Conservation (phyloP, 1,139 yeast species). For the Pichiaceae sp. region DNA sequence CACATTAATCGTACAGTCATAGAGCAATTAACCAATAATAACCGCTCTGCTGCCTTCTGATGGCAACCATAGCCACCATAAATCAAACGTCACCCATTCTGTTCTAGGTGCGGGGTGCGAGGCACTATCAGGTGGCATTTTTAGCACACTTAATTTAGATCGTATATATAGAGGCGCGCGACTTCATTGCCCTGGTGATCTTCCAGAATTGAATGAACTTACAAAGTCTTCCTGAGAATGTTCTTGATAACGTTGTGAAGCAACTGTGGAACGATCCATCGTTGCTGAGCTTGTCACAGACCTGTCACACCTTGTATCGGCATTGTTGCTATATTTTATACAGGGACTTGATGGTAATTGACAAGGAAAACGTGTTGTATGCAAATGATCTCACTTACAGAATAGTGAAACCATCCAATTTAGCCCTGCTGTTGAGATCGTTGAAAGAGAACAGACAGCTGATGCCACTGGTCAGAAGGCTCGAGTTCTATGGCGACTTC, state of each 20-base stretch:
- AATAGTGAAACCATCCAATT: neutral
- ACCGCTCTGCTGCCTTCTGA: too few relatives aligned
- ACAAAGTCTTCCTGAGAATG: neutral
- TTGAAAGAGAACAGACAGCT: neutral
- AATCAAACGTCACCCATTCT: too few relatives aligned
- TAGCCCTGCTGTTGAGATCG: conserved; percentile 1
- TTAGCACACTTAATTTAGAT: too few relatives aligned
- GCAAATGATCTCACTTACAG: neutral
- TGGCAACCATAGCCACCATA: too few relatives aligned
- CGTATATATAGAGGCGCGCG: too few relatives aligned
- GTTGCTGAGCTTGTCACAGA: neutral
- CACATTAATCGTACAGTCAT: too few relatives aligned
- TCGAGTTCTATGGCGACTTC: neutral
- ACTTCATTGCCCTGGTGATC: too few relatives aligned
- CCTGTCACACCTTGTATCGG: neutral
- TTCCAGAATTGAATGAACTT: too few relatives aligned
- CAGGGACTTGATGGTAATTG: neutral
- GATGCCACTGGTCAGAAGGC: neutral
- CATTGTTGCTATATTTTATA: neutral
- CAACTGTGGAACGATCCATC: neutral
- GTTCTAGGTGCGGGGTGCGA: too few relatives aligned
- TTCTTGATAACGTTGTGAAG: neutral
- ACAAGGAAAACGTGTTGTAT: neutral
- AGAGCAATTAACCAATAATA: too few relatives aligned
- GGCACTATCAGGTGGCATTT: too few relatives aligned